A percentile compares a stretch with the other conserved stretches of the same genome.
Conservation (phyloP, 768 basidiomycete genomes). For the Tulasnella sp. region DNA sequence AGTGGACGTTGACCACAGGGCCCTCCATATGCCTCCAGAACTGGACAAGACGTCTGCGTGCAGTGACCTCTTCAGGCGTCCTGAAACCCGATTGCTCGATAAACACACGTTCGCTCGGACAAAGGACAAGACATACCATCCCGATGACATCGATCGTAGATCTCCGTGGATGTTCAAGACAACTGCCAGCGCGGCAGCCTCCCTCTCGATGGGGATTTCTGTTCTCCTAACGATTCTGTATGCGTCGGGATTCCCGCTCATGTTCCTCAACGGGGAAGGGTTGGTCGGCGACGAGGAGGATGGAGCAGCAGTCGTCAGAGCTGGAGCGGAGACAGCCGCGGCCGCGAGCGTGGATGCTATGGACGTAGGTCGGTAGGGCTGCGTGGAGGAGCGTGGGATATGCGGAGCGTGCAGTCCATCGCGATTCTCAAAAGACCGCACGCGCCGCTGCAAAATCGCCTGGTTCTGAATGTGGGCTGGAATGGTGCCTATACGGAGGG, state of each 20-base stretch:
- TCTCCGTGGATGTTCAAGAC: constrained; percentile 14
- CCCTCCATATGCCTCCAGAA: constrained; percentile 73
- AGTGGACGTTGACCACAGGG: constrained; percentile 61
- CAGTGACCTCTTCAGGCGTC: constrained; percentile 47
- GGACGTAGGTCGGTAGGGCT: not conserved
- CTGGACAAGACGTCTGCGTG: constrained; percentile 73
- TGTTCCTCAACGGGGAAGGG: not conserved
- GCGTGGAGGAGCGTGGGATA: not conserved
- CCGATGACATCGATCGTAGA: constrained; percentile 21
- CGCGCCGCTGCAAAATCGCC: not conserved
- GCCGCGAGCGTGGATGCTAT: constrained; percentile 1
- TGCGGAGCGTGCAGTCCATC: not conserved
- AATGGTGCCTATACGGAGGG: constrained; percentile 8
- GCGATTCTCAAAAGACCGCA: constrained; percentile 8
- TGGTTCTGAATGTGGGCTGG: not conserved
- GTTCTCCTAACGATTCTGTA: constrained; percentile 11
- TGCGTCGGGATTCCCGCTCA: not conserved
- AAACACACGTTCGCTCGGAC: not conserved
- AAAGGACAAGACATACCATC: constrained; percentile 31
- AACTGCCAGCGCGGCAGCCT: constrained; percentile 8
- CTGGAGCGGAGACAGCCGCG: constrained; percentile 14
- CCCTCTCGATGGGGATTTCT: constrained; percentile 10
- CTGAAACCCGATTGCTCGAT: constrained; percentile 17
- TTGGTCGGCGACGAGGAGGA: not conserved
- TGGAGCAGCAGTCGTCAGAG: constrained; percentile 26